Percentiles rank a stretch among this genome's conserved stretches.
phyloP scores from a whole-genome alignment of 768 basidiomycete species.

The Boletus rubroflammeus region DNA sequence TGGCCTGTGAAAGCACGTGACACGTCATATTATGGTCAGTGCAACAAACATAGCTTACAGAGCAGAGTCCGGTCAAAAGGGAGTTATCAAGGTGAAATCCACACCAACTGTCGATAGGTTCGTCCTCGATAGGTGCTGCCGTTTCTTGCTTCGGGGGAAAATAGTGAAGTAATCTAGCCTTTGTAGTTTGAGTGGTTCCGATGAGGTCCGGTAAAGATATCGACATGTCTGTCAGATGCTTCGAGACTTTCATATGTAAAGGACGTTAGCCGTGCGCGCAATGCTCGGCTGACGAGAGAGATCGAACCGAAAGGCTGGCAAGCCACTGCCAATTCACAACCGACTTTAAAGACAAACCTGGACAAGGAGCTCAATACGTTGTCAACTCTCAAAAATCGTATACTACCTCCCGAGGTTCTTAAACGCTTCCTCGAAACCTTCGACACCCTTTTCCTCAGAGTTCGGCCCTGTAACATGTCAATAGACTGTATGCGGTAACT shows the following conservation, averaged over 20 bases:
- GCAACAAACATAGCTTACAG: slow-evolving; percentile 42
- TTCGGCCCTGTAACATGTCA: slow-evolving; percentile 54
- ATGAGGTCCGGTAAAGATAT: slow-evolving; percentile 73
- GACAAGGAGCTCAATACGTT: slow-evolving; percentile 3
- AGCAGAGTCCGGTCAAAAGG: slow-evolving; percentile 87
- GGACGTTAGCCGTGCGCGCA: not conserved
- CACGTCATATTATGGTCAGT: slow-evolving; percentile 1
- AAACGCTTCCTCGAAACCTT: slow-evolving; percentile 85
- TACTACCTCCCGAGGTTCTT: slow-evolving; percentile 72
- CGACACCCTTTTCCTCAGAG: slow-evolving; percentile 51
- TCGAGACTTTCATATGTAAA: slow-evolving; percentile 44
- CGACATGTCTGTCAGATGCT: slow-evolving; percentile 58
- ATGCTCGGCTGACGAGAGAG: not conserved
- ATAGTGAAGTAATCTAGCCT: slow-evolving; percentile 95
- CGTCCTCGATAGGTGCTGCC: slow-evolving; percentile 44
- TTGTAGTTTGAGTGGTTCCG: slow-evolving; percentile 73
- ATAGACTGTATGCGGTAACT: not conserved
- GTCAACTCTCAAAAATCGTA: not conserved
- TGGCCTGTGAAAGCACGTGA: slow-evolving; percentile 49
- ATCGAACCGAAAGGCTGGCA: slow-evolving; percentile 85
- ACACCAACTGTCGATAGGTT: slow-evolving; percentile 84
- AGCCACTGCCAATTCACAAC: slow-evolving; percentile 75
- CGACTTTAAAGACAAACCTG: slow-evolving; percentile 80
- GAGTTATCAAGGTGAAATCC: slow-evolving; percentile 95
- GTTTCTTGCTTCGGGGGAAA: slow-evolving; percentile 63